Evolutionary conservation across 108 stramenopile species (phyloP), one percentile per base, ranked within the genome.

Genomic region (Cyclotella choctawhatcheeana): DNA sequence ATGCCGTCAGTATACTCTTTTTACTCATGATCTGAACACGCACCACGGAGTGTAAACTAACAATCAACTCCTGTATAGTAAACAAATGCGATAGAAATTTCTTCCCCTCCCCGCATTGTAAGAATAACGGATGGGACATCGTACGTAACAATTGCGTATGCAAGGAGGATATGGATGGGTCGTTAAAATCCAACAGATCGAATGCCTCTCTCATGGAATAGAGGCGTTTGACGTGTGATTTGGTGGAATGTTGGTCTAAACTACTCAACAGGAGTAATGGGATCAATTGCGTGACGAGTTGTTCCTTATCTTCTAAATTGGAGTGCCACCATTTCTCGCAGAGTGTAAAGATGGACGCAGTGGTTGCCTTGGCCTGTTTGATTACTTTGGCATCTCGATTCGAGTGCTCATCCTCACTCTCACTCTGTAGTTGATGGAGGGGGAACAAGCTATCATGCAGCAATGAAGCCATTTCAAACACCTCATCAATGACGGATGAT

Each of bases 241-340:
- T 88, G 40, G 76, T 73, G 10, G 84, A 58, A 1, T 69, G 53
- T 18, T 75, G 86, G 26, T 74, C 84, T 20, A 96, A 48, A 5
- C 76, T 62, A 43, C 62, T 56, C 16, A 89, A 51, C 21, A 89
- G 58, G 20, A 92, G 52, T 30, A 93, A 51, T 0, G 98, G 98
- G 25, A 99, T 64, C 20, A 88, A 74, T 33, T 92, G 92, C 24
- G 85, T 77, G 22, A 97, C 87, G 4, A 97, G 64, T 24, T 72
- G 72, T 52, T 96, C 96, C 48, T 77, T 77, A 35, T 92, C 76
- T n/a, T 74, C 71, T 33, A 89, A 85, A 29, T 93, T 80, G 6
- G 67, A 65, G 45, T 82, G 66, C 96, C 96, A 98, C 90, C 90
- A 97, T 47, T 37, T 54, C 78, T 97, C 97, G 61, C 97, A 98